These are phyloP conservation scores for Vanilla planifolia DNA, from an alignment of 106 monocot genomes.

Conservation along the genomic window DNA sequence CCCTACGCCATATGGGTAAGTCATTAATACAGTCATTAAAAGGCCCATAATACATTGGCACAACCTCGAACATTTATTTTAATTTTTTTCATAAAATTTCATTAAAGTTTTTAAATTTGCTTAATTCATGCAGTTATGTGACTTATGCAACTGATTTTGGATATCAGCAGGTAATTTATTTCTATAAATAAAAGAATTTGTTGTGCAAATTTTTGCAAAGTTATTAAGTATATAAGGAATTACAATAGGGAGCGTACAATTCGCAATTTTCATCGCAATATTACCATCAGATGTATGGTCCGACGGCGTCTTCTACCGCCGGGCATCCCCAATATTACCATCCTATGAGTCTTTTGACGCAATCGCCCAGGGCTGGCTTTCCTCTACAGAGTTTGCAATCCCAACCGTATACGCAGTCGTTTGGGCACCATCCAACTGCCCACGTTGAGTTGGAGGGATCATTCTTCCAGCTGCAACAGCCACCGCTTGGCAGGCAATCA, in stretches of 20 bases:
- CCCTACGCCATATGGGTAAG: conserved; percentile 65
- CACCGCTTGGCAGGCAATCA: conserved; percentile 3
- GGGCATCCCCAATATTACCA: conserved; percentile 2
- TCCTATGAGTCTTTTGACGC: not conserved
- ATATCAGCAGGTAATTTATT: conserved; percentile 3
- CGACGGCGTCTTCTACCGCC: not conserved
- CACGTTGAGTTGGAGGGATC: conserved; percentile 2
- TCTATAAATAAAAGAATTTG: not conserved
- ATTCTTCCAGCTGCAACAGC: conserved; percentile 4
- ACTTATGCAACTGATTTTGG: conserved; percentile 4
- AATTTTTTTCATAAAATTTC: not conserved
- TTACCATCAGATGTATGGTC: conserved; percentile 9
- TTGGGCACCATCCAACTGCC: not conserved
- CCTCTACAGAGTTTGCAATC: conserved; percentile 4
- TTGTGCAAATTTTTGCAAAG: not conserved
- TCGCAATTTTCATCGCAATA: conserved; percentile 8
- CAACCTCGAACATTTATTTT: not conserved
- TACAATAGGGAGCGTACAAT: conserved; percentile 2
- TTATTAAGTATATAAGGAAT: not conserved
- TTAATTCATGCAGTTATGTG: conserved; percentile 1
- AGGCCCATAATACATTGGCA: not conserved
- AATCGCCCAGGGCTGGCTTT: conserved; percentile 1
- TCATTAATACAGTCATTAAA: not conserved
- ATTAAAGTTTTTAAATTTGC: not conserved
- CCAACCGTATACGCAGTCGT: not conserved